Conservation (phyloP, 164 flowering plant species). For the Liriodendron chinense region DNA sequence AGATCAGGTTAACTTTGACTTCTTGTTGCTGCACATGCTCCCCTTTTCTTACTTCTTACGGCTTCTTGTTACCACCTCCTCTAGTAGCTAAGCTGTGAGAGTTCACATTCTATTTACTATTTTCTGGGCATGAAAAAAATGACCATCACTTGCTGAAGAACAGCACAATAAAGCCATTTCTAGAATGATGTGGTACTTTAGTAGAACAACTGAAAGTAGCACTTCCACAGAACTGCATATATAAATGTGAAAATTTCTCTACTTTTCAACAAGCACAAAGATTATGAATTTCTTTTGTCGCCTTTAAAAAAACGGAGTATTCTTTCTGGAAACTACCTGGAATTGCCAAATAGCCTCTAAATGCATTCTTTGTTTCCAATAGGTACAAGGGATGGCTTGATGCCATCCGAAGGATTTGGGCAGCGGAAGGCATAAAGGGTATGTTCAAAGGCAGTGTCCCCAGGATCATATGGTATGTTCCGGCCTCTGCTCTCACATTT, state of each 20-base stretch:
- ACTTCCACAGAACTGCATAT: no score
- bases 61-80: not conserved
- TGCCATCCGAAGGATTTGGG: conserved; percentile 59
- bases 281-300: not conserved
- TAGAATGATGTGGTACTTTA: no score
- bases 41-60: not conserved
- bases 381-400: conserved; percentile 89
- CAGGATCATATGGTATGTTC: conserved; percentile 86
- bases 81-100: no score
- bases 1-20: not conserved
- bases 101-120: not conserved
- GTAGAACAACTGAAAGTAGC: no score
- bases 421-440: conserved; percentile 65
- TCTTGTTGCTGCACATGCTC: not conserved
- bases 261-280: no score
- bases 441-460: conserved; percentile 87
- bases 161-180: no score
- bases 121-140: not conserved
- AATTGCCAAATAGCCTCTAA: not conserved
- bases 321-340: not conserved
- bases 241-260: no score
- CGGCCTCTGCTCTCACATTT: conserved; percentile 92
- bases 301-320: not conserved
- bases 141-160: no score
- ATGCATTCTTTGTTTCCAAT: not conserved